A percentile compares a stretch with the other conserved stretches of the same genome.
These are phyloP conservation scores for Paspalum notatum DNA, from an alignment of 176 grass and related monocot species.

Conservation along the genomic window DNA sequence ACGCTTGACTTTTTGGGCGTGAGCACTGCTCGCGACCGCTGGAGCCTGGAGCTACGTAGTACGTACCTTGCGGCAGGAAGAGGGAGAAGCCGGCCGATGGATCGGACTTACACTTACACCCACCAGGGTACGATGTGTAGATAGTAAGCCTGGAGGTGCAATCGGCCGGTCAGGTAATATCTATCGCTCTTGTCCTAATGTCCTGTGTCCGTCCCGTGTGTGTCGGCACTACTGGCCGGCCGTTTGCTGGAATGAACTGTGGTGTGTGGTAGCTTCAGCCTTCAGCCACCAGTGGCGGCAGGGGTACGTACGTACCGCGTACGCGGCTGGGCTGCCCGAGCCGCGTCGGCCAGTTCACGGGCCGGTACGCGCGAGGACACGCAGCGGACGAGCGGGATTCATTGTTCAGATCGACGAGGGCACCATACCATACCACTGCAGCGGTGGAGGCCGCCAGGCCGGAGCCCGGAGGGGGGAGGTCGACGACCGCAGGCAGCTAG, in stretches of 20 bases:
- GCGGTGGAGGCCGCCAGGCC: too few species aligned
- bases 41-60: neutral
- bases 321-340: neutral
- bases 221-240: neutral
- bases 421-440: too few species aligned
- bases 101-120: neutral
- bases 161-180: conserved; percentile 6
- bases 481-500: neutral
- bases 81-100: neutral
- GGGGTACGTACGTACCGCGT: neutral
- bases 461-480: too few species aligned
- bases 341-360: neutral
- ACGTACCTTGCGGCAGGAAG: neutral
- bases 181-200: neutral
- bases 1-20: neutral
- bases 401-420: neutral
- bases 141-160: neutral
- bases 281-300: neutral
- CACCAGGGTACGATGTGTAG: neutral
- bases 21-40: neutral
- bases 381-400: neutral
- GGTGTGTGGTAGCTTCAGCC: neutral
- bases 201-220: neutral
- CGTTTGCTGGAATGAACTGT: too few species aligned
- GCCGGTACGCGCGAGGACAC: neutral